Evolutionary conservation across 2,329 filamentous ascomycete genomes (phyloP), one percentile per base, ranked within the genome.

Genomic region (Stemphylium beticola): DNA sequence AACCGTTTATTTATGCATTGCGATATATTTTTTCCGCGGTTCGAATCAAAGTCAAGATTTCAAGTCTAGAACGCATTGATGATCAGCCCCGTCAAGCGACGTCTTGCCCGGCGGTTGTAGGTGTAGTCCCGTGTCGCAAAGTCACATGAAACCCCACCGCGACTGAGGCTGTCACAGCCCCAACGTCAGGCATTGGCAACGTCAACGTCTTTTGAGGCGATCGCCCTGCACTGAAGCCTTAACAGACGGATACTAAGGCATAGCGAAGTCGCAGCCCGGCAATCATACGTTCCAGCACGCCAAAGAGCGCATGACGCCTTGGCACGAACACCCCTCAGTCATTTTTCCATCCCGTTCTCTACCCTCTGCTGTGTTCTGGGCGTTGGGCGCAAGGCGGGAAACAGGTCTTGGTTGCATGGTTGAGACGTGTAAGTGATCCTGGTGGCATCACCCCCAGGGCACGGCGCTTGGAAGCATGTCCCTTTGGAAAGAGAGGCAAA

Each of bases 271-370:
- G 60, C 68, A 71, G 59, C 49, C 64, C 52, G 70, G 51, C 60
- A 65, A 73, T 74, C 70, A 74, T 59, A 72, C 69, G 66, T 68
- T 63, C 64, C 64, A 70, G 62, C 60, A 67, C 44, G 50, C 64
- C 52, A 53, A 46, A 68, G 58, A 66, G 31, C 52, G 70, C 71
- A 70, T 74, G 57, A 69, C 49, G 43, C 55, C 67, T 67, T 66
- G 63, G 65, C 69, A 54, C 14, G 42, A 58, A 49, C 48, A 38
- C 53, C 60, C 63, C 62, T 60, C 58, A 59, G 59, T 58, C 67
- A 64, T 66, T 49, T 65, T 62, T 60, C 49, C 29, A 43, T 18
- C 40, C 20, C 22, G 33, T 15, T 55, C 56, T 52, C 32, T 14
- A 39, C 24, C 14, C 49, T 53, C 37, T n/a, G 22, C 51, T 32